phyloP scores from a whole-genome alignment of 768 basidiomycete genomes.

The Cyathus striatus region DNA sequence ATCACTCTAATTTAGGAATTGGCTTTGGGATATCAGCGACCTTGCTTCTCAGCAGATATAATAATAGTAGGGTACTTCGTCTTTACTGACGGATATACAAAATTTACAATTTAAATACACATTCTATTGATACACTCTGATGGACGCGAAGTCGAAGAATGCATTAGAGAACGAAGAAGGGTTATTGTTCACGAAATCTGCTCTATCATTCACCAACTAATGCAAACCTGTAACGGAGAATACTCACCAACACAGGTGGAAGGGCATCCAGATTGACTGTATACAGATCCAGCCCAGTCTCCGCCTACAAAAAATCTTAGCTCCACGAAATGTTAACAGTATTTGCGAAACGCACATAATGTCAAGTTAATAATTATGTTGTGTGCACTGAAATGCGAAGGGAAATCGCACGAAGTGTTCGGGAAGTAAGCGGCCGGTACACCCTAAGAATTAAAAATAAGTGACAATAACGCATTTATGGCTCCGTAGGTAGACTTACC shows the following conservation, averaged over 20 bases:
- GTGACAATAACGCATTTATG: not conserved
- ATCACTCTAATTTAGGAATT: too few relatives aligned
- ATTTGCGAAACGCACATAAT: slow-evolving; percentile 20
- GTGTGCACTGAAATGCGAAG: slow-evolving; percentile 46
- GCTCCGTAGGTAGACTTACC: slow-evolving; percentile 32
- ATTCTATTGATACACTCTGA: slow-evolving; percentile 33
- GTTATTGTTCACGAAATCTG: slow-evolving; percentile 57
- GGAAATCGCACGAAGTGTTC: slow-evolving; percentile 52
- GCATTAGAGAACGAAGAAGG: slow-evolving; percentile 55
- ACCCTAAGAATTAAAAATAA: slow-evolving; percentile 31
- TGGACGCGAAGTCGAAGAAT: slow-evolving; percentile 57
- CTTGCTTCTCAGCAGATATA: too few relatives aligned
- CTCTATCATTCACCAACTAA: too few relatives aligned
- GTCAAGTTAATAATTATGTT: slow-evolving; percentile 61
- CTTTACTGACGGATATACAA: too few relatives aligned
- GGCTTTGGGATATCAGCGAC: too few relatives aligned
- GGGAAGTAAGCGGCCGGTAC: slow-evolving; percentile 57
- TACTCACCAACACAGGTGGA: slow-evolving; percentile 44
- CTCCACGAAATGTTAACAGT: not conserved
- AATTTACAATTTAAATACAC: too few relatives aligned
- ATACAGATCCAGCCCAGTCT: slow-evolving; percentile 52
- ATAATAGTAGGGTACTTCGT: too few relatives aligned
- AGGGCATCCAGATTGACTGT: slow-evolving; percentile 42
- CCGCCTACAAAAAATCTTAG: slow-evolving; percentile 26
- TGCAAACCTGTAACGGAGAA: not conserved